Evolutionary conservation across 768 basidiomycete genomes (phyloP).

Genomic region (Strobilomyces dryophilus): DNA sequence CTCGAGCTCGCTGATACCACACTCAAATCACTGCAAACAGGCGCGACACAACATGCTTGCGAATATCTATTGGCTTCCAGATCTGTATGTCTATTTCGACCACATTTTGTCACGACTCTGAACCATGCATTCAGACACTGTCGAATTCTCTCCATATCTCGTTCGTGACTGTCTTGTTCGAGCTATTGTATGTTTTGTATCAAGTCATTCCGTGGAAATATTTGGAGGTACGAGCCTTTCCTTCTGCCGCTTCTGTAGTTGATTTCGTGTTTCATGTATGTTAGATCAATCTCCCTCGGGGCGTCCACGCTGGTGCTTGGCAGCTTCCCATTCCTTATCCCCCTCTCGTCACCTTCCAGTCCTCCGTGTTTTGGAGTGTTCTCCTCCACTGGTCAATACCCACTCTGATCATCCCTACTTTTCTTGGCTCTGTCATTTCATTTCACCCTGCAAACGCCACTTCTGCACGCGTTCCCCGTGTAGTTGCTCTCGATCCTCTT

Average conservation of each 20-base stretch:
- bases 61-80: constrained; percentile 22
- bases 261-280: not conserved
- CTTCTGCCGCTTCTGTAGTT: not conserved
- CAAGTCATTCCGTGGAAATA: constrained; percentile 51
- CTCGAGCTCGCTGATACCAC: constrained; percentile 20
- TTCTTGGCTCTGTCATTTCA: constrained; percentile 58
- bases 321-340: constrained; percentile 42
- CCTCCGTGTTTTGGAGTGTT: constrained; percentile 47
- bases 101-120: not conserved
- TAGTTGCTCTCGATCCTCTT: constrained; percentile 50
- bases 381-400: constrained; percentile 63
- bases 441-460: constrained; percentile 46
- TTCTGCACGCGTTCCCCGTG: constrained; percentile 19
- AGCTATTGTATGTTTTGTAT: constrained; percentile 51
- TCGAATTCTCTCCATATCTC: constrained; percentile 66
- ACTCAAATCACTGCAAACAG: constrained; percentile 17
- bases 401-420: constrained; percentile 51
- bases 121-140: constrained; percentile 40
- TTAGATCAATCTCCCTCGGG: constrained; percentile 18
- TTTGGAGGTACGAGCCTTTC: constrained; percentile 33
- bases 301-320: constrained; percentile 3
- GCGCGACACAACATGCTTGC: constrained; percentile 17
- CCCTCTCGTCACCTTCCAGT: constrained; percentile 42
- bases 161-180: constrained; percentile 48
- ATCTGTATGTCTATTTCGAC: constrained; percentile 20